Evolutionary conservation across 208 protist genomes (phyloP).

Genomic region (Wallacemonas rigidus): DNA sequence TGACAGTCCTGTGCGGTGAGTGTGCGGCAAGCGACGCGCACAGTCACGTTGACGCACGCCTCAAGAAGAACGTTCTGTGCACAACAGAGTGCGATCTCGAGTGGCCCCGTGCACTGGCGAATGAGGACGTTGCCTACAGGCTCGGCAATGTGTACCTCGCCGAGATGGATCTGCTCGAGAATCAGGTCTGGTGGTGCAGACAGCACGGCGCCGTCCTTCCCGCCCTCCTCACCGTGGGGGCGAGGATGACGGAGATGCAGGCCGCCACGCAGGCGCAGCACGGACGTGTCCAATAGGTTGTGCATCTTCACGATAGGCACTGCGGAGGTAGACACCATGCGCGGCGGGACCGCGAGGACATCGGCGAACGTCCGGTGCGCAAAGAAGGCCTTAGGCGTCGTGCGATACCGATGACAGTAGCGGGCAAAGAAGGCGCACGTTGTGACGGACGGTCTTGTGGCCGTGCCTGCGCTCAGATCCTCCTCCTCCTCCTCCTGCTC

Average conservation of each 20-base stretch:
- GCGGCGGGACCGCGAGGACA: background rate
- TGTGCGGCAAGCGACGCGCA: slow-evolving; percentile 57
- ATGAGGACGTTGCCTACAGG: slow-evolving; percentile 57
- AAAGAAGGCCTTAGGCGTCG: background rate
- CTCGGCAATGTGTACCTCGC: slow-evolving; percentile 65
- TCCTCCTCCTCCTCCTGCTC: background rate
- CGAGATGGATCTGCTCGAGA: slow-evolving; percentile 53
- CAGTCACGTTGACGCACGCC: slow-evolving; percentile 61
- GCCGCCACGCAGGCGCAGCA: slow-evolving; percentile 35
- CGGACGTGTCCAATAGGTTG: slow-evolving; percentile 38
- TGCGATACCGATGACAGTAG: slow-evolving; percentile 15
- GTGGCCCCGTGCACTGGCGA: slow-evolving; percentile 58
- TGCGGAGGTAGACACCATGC: background rate
- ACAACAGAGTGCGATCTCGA: slow-evolving; percentile 70
- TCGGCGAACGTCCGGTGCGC: background rate
- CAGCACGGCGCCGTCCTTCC: background rate
- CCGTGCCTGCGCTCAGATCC: background rate
- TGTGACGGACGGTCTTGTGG: background rate
- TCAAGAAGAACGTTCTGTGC: slow-evolving; percentile 60
- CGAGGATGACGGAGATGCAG: slow-evolving; percentile 19
- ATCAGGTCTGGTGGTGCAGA: slow-evolving; percentile 34
- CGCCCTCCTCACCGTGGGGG: background rate
- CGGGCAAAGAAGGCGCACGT: slow-evolving; percentile 1
- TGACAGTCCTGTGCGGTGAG: slow-evolving; percentile 59
- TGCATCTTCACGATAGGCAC: slow-evolving; percentile 37